These are phyloP conservation scores for Scedosporium apiospermum DNA, from an alignment of 2,329 filamentous ascomycete genomes.

Conservation along the genomic window DNA sequence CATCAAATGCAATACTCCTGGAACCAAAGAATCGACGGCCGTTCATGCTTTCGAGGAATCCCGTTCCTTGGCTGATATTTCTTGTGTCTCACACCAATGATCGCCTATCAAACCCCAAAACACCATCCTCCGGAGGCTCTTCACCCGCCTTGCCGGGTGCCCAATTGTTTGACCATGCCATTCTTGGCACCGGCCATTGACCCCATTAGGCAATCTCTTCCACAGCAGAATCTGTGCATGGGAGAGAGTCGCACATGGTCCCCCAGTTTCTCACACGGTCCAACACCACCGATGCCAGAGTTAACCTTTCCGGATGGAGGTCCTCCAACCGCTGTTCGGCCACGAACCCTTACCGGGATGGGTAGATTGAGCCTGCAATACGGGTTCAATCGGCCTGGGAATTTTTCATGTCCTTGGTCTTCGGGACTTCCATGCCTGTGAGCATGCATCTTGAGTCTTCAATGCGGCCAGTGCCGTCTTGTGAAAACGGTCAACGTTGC, in stretches of 20 bases:
- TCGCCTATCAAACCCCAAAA: background rate
- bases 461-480: background rate
- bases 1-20: background rate
- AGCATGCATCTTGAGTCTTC: too few species aligned
- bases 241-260: background rate
- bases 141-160: slow-evolving; percentile 5
- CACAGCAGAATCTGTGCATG: background rate
- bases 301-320: background rate
- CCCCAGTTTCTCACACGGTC: background rate
- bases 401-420: background rate
- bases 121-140: background rate
- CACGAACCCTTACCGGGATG: background rate
- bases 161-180: background rate
- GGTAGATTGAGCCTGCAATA: background rate
- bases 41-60: background rate
- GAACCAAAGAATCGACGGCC: background rate
- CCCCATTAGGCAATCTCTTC: background rate
- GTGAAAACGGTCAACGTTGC: background rate
- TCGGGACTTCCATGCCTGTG: background rate
- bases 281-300: background rate
- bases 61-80: background rate
- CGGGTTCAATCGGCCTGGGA: background rate
- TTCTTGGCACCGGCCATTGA: background rate
- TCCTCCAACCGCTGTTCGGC: background rate
- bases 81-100: background rate